These are phyloP conservation scores for Nannizziopsis arthrosporioides DNA, from an alignment of 2,329 filamentous ascomycete species.

Conservation along the genomic window DNA sequence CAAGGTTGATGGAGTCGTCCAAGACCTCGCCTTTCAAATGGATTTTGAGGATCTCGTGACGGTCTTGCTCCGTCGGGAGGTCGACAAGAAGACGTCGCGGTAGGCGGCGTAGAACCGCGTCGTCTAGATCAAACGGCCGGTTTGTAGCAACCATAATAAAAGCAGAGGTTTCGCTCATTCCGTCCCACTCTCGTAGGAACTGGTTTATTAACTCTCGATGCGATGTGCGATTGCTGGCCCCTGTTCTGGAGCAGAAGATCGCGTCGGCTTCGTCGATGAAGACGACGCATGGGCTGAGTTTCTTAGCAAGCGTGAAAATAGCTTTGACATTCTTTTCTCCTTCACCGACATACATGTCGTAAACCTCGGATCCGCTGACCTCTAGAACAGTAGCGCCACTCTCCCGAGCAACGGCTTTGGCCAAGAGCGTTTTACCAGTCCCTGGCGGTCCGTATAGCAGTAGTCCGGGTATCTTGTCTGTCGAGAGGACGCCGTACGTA, in stretches of 20 bases:
- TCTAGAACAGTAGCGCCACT: constrained; percentile 63
- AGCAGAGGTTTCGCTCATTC: constrained; percentile 67
- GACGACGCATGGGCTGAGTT: constrained; percentile 80
- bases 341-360: constrained; percentile 93
- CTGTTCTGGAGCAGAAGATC: constrained; percentile 65
- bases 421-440: constrained; percentile 52
- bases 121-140: constrained; percentile 82
- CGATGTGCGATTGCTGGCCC: constrained; percentile 51
- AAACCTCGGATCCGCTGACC: constrained; percentile 79
- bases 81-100: constrained; percentile 41
- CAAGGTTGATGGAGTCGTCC: constrained; percentile 32
- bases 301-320: constrained; percentile 81
- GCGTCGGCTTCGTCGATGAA: constrained; percentile 97
- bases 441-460: constrained; percentile 76
- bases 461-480: constrained; percentile 80
- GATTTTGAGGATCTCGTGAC: constrained; percentile 39
- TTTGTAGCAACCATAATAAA: constrained; percentile 99
- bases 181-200: constrained; percentile 94
- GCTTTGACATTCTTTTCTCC: constrained; percentile 92
- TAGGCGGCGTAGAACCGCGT: constrained; percentile 41
- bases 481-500: constrained; percentile 81
- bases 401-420: constrained; percentile 54
- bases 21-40: constrained; percentile 39
- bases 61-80: constrained; percentile 36
- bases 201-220: constrained; percentile 92